phyloP scores from a whole-genome alignment of 176 grass and related monocot genomes.

The Bothriochloa decipiens region DNA sequence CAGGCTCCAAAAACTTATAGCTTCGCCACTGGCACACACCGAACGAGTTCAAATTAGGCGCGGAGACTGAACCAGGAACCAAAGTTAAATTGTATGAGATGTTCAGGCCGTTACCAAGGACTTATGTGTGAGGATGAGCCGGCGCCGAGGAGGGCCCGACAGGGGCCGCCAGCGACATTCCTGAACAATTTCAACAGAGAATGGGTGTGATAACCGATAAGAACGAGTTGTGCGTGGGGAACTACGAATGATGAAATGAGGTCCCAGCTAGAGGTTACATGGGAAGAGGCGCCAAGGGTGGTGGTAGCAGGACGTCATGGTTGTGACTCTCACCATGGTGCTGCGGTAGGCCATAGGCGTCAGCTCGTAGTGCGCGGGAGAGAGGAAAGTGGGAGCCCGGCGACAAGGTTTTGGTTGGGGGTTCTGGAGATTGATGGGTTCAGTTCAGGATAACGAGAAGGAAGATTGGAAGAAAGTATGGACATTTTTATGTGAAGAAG shows the following conservation, averaged over 20 bases:
- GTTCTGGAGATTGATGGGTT: neutral
- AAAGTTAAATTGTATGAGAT: neutral
- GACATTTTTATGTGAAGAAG: neutral
- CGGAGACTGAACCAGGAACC: neutral
- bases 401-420: constrained; percentile 9
- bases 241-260: constrained; percentile 4
- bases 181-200: constrained; percentile 22
- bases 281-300: constrained; percentile 57
- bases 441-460: constrained; percentile 28
- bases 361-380: neutral
- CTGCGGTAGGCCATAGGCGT: neutral
- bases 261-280: constrained; percentile 34
- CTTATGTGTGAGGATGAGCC: constrained; percentile 19
- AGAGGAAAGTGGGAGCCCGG: neutral
- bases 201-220: neutral
- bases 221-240: neutral
- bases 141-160: constrained; percentile 17
- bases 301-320: constrained; percentile 71
- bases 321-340: neutral
- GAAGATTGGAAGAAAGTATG: neutral
- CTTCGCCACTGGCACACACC: too few species aligned
- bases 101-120: constrained; percentile 25
- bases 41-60: neutral
- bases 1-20: too few species aligned
- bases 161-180: constrained; percentile 21